These are phyloP conservation scores for Pulveroboletus sp. DNA, from an alignment of 768 basidiomycete species.

Conservation along the genomic window DNA sequence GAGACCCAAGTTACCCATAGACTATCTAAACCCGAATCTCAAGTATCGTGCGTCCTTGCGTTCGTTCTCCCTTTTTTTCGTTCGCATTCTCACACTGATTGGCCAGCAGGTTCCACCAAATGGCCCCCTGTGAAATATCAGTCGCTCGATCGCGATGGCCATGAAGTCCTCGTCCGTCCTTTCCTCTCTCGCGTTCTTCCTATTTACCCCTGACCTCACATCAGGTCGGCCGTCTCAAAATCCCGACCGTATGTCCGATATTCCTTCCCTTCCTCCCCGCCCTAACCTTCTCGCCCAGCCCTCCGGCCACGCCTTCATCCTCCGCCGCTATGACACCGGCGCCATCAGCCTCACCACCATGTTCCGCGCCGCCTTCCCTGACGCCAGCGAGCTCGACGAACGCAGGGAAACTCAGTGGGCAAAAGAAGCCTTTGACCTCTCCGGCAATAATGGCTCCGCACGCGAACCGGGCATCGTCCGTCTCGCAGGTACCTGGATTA, in stretches of 20 bases:
- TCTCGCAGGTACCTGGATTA: slow-evolving; percentile 88
- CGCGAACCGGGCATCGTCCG: slow-evolving; percentile 58
- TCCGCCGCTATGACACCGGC: slow-evolving; percentile 89
- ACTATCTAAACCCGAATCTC: slow-evolving; percentile 48
- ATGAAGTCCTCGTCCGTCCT: slow-evolving; percentile 70
- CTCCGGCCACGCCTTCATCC: slow-evolving; percentile 84
- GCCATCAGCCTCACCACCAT: slow-evolving; percentile 92
- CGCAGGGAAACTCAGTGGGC: slow-evolving; percentile 80
- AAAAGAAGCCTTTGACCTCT: slow-evolving; percentile 68
- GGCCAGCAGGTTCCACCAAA: slow-evolving; percentile 38
- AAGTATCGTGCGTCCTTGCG: slow-evolving; percentile 42
- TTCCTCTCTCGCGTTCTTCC: not conserved
- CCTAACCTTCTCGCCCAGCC: slow-evolving; percentile 41
- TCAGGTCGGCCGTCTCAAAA: slow-evolving; percentile 85
- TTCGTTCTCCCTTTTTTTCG: not conserved
- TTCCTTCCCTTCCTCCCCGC: slow-evolving; percentile 6
- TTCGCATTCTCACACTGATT: not conserved
- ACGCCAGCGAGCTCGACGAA: slow-evolving; percentile 71
- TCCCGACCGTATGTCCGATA: slow-evolving; percentile 68
- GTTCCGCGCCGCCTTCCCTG: slow-evolving; percentile 93
- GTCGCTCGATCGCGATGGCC: slow-evolving; percentile 81
- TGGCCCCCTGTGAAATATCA: slow-evolving; percentile 85
- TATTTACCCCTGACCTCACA: slow-evolving; percentile 20
- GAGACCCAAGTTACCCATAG: slow-evolving; percentile 50
- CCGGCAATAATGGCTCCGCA: slow-evolving; percentile 70